phyloP scores from a whole-genome alignment of 306 rosid genomes.

The Calophaca sinica region DNA sequence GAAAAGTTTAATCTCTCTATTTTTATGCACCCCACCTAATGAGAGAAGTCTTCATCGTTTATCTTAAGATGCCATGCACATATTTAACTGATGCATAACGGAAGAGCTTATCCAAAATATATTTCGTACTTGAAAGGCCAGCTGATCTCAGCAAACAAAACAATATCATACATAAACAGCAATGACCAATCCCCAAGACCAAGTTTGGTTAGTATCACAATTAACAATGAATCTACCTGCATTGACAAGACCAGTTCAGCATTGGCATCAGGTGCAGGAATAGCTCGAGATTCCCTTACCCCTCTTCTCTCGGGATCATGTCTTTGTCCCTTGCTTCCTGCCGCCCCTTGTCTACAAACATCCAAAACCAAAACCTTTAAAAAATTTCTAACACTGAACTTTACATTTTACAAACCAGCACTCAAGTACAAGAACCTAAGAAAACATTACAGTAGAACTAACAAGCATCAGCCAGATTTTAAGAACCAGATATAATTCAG shows the following conservation, averaged over 20 bases:
- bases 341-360: constrained; percentile 83
- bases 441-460: neutral
- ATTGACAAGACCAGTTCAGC: constrained; percentile 91
- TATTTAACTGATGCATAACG: too few relatives aligned
- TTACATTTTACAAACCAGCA: constrained; percentile 21
- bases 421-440: neutral
- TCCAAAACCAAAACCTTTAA: constrained; percentile 40
- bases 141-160: too few relatives aligned
- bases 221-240: constrained; percentile 70
- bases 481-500: neutral
- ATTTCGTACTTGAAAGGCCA: too few relatives aligned
- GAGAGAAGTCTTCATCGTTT: too few relatives aligned
- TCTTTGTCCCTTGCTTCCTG: constrained; percentile 82
- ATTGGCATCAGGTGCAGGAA: constrained; percentile 99
- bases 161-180: too few relatives aligned
- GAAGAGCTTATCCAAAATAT: too few relatives aligned
- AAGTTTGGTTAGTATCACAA: constrained; percentile 10
- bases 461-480: constrained; percentile 27
- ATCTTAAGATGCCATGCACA: too few relatives aligned
- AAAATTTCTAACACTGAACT: constrained; percentile 21
- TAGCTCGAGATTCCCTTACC: constrained; percentile 80
- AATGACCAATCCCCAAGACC: too few relatives aligned
- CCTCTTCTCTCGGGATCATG: constrained; percentile 82
- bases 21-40: too few relatives aligned
- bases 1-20: too few relatives aligned